Percentiles rank a stretch among this genome's conserved stretches.
Evolutionary conservation across 176 grass and related monocot genomes (phyloP).

Genomic region (Oryza meridionalis): DNA sequence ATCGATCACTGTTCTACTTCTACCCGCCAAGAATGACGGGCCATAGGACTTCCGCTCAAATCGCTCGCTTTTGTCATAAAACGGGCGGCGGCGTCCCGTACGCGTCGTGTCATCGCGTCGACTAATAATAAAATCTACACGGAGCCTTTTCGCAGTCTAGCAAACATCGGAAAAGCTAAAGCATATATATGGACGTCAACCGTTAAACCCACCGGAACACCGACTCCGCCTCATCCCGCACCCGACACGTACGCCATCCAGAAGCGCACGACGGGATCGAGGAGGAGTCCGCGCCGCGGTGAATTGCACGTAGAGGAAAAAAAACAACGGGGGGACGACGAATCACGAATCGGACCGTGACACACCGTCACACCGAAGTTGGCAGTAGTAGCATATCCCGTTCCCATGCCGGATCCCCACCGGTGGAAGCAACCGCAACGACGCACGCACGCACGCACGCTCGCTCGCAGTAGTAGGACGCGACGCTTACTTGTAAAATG

Average conservation of each 20-base stretch:
- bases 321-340: background rate
- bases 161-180: constrained; percentile 6
- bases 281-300: constrained; percentile 7
- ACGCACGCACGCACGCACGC: background rate
- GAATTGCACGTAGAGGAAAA: background rate
- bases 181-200: background rate
- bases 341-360: background rate
- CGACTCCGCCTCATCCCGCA: background rate
- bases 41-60: background rate
- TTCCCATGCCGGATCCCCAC: constrained; percentile 19
- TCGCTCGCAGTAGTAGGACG: background rate
- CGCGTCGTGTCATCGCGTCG: constrained; percentile 17
- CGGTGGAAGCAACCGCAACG: constrained; percentile 40
- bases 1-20: too few relatives aligned
- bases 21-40: too few relatives aligned
- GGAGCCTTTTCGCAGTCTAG: constrained; percentile 12
- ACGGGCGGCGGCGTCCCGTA: constrained; percentile 15
- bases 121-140: background rate
- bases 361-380: background rate
- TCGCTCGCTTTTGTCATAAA: background rate
- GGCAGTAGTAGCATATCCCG: background rate
- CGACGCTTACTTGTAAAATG: constrained; percentile 33
- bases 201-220: background rate
- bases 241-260: constrained; percentile 35
- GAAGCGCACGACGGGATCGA: background rate